Conservation (phyloP, 2,329 filamentous ascomycete genomes). For the Aspergillus puulaauensis region DNA sequence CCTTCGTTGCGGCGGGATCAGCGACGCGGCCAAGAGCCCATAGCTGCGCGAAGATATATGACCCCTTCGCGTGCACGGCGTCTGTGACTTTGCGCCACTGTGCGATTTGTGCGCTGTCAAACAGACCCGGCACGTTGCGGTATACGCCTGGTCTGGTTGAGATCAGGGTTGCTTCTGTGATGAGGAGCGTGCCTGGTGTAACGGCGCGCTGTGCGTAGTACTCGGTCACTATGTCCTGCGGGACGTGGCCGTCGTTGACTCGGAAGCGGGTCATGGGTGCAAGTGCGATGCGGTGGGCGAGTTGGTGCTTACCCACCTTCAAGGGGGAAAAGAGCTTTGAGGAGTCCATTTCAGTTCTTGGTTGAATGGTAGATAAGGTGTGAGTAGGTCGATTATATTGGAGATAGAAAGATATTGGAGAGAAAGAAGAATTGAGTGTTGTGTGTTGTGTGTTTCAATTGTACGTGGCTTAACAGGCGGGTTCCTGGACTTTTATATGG, state of each 20-base stretch:
- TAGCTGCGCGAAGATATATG: constrained; percentile 62
- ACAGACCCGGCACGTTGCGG: constrained; percentile 59
- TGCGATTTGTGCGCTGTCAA: constrained; percentile 54
- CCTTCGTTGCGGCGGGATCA: constrained; percentile 29
- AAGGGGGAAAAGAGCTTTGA: constrained; percentile 39
- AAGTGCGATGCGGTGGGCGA: constrained; percentile 53
- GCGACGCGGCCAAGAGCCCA: constrained; percentile 62
- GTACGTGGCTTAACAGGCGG: too few relatives aligned
- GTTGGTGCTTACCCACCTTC: constrained; percentile 39
- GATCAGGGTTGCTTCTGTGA: constrained; percentile 59
- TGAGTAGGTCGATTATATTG: neutral
- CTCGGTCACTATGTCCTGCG: constrained; percentile 44
- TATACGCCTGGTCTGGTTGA: constrained; percentile 49
- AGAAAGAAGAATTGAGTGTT: neutral
- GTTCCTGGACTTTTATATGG: too few relatives aligned
- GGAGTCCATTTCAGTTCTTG: constrained; percentile 13
- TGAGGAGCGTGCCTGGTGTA: constrained; percentile 56
- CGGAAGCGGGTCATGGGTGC: constrained; percentile 60
- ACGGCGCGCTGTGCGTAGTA: constrained; percentile 57
- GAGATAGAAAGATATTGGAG: neutral
- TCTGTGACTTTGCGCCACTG: constrained; percentile 62
- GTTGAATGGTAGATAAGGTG: neutral
- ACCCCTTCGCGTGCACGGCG: constrained; percentile 62
- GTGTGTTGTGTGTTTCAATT: too few relatives aligned
- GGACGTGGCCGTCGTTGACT: constrained; percentile 50